Percentiles rank a stretch among this genome's conserved stretches.
phyloP scores from a whole-genome alignment of 805 yeast species.

The Saccharomycopsis lassenensis region DNA sequence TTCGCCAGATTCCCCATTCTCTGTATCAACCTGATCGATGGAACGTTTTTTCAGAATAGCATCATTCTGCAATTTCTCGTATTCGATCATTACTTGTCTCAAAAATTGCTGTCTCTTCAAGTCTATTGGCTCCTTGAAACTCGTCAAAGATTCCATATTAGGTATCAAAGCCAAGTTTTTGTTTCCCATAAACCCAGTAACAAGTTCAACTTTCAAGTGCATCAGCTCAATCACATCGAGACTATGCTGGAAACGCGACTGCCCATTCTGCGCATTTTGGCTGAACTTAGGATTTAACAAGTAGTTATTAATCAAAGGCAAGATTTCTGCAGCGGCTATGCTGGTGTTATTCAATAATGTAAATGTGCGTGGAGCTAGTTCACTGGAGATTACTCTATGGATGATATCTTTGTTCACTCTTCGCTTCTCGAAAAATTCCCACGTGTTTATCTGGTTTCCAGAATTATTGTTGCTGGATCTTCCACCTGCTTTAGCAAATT shows the following conservation, averaged over 20 bases:
- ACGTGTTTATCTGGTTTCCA: constrained; percentile 16
- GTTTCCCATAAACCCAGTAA: constrained; percentile 4
- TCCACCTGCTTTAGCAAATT: constrained; percentile 63
- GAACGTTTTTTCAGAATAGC: constrained; percentile 5
- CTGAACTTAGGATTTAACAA: constrained; percentile 12
- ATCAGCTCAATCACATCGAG: too few species aligned
- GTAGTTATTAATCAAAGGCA: constrained; percentile 24
- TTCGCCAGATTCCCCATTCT: constrained; percentile 16
- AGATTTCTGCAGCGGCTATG: constrained; percentile 19
- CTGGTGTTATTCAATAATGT: constrained; percentile 7
- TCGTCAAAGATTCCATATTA: constrained; percentile 14
- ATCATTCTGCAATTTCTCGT: constrained; percentile 1
- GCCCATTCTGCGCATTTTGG: too few species aligned
- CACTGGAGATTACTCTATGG: constrained; percentile 19
- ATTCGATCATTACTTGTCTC: constrained; percentile 3
- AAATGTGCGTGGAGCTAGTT: constrained; percentile 19
- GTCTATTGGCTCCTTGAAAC: constrained; percentile 9
- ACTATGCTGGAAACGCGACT: too few species aligned
- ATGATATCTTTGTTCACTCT: constrained; percentile 21
- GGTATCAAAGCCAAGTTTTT: constrained; percentile 8
- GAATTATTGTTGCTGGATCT: constrained; percentile 14
- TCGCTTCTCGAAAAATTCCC: constrained; percentile 15
- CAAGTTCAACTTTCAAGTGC: constrained; percentile 15
- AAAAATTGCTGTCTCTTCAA: constrained; percentile 6
- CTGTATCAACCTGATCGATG: background rate